phyloP scores from a whole-genome alignment of 768 basidiomycete genomes.

The Xerocomus potaroensis region DNA sequence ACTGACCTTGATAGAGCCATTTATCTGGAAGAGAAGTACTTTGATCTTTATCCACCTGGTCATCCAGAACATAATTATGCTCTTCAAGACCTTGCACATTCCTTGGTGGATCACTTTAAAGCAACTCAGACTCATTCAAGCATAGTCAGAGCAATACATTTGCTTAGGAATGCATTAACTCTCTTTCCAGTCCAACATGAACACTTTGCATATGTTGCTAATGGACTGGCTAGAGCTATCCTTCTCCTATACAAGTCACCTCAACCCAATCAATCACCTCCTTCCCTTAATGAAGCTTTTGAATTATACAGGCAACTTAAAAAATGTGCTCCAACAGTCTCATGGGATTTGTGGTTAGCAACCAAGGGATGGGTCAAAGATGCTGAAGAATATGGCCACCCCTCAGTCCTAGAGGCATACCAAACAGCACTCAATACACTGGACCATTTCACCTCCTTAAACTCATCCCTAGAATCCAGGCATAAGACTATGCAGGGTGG shows the following conservation, averaged over 20 bases:
- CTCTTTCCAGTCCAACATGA: neutral
- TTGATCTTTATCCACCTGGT: neutral
- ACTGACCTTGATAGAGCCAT: neutral
- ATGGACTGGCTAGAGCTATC: neutral
- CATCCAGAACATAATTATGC: neutral
- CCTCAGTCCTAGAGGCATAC: too few relatives aligned
- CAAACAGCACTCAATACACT: too few relatives aligned
- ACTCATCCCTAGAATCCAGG: too few relatives aligned
- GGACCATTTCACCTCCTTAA: too few relatives aligned
- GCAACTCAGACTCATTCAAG: neutral
- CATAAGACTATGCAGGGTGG: too few relatives aligned
- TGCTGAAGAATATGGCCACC: neutral
- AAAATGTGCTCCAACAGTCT: neutral
- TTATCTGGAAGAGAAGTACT: neutral
- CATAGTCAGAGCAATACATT: neutral
- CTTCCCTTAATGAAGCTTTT: neutral
- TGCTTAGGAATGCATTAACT: neutral
- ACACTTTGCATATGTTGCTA: neutral
- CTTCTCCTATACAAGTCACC: neutral
- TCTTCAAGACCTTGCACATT: neutral
- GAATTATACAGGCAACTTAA: neutral
- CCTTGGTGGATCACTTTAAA: neutral
- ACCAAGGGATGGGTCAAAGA: neutral
- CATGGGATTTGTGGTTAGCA: neutral
- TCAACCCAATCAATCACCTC: neutral